A percentile compares a stretch with the other conserved stretches of the same genome.
These are phyloP conservation scores for Russula ochroleuca DNA, from an alignment of 768 basidiomycete genomes.

Conservation along the genomic window DNA sequence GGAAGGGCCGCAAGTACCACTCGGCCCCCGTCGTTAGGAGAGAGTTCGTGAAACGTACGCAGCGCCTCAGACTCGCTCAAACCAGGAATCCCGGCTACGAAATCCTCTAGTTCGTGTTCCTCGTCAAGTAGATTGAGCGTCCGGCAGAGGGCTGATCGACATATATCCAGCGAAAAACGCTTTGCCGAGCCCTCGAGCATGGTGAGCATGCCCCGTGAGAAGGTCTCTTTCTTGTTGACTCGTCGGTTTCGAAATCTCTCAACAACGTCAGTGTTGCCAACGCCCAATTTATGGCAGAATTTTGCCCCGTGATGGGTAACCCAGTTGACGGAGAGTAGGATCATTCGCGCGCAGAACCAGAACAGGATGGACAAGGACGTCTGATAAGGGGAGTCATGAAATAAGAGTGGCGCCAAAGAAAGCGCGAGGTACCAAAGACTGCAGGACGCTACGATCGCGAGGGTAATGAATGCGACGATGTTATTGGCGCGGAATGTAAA, in stretches of 20 bases:
- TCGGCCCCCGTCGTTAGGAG: background rate
- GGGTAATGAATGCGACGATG: background rate
- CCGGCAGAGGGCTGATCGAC: background rate
- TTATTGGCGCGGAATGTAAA: background rate
- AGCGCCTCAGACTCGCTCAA: background rate
- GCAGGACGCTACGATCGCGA: background rate
- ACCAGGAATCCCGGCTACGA: background rate
- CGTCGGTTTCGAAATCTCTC: background rate
- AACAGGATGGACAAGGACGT: slow-evolving; percentile 6
- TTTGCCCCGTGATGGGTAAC: background rate
- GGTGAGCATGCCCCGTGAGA: background rate
- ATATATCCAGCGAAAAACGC: background rate
- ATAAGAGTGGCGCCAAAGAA: background rate
- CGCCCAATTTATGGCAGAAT: background rate
- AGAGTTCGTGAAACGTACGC: background rate
- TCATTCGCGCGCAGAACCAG: background rate
- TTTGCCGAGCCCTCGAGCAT: background rate
- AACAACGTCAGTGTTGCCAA: background rate
- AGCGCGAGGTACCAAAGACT: background rate
- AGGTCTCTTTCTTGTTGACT: background rate
- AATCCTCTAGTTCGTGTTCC: slow-evolving; percentile 1
- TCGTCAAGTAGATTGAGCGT: background rate
- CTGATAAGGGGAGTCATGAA: slow-evolving; percentile 7
- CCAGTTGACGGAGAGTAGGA: background rate
- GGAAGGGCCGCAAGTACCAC: background rate